Evolutionary conservation across 2,329 filamentous ascomycete species (phyloP).

Genomic region (Verticillium dahliae): DNA sequence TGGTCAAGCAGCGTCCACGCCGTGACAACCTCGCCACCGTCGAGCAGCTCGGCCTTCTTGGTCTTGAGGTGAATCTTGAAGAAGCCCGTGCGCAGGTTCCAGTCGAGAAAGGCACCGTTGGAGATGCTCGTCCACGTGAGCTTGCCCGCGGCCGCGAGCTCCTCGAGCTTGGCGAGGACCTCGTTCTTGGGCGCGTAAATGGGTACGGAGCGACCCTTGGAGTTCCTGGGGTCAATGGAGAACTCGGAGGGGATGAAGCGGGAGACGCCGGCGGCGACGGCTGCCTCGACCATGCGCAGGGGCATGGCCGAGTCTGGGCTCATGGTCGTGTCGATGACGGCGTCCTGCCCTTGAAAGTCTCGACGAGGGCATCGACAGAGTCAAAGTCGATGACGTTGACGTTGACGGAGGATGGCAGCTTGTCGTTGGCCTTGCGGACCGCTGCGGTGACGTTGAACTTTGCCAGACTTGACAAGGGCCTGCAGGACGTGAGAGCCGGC

Average conservation of each 20-base stretch:
- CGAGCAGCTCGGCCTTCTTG: conserved; percentile 13
- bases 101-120: conserved; percentile 23
- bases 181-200: conserved; percentile 13
- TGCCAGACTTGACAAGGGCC: conserved; percentile 19
- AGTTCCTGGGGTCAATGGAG: conserved; percentile 25
- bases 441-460: conserved; percentile 45
- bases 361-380: conserved; percentile 38
- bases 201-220: conserved; percentile 10
- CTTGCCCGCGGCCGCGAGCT: conserved; percentile 13
- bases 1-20: conserved; percentile 16
- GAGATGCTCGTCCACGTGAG: conserved; percentile 21
- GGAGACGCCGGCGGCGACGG: conserved; percentile 52
- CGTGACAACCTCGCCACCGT: conserved; percentile 17
- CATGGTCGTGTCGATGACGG: conserved; percentile 34
- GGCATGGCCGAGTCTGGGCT: conserved; percentile 30
- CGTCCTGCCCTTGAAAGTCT: conserved; percentile 51
- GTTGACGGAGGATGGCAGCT: conserved; percentile 24
- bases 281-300: conserved; percentile 45
- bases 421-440: conserved; percentile 28
- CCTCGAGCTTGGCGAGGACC: conserved; percentile 12
- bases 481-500: conserved; percentile 24
- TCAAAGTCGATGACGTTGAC: conserved; percentile 42
- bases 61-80: conserved; percentile 16
- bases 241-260: conserved; percentile 58
- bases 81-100: conserved; percentile 14